These are phyloP conservation scores for Pythium dissotocum DNA, from an alignment of 352 stramenopile species.

Conservation along the genomic window DNA sequence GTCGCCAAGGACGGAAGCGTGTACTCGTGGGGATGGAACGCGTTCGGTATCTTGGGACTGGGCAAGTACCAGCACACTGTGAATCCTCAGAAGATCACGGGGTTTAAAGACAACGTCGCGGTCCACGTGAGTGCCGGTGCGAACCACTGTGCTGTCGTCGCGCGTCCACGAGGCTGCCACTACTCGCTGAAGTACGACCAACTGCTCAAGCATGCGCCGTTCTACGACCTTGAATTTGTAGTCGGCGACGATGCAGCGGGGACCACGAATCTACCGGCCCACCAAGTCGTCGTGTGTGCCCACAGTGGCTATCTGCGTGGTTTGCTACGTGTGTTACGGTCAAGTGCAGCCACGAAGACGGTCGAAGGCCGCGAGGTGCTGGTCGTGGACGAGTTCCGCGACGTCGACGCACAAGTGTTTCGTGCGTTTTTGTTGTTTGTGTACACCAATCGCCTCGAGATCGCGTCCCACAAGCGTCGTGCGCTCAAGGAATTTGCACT, in stretches of 20 bases:
- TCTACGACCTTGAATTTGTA: constrained; percentile 58
- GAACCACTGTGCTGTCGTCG: constrained; percentile 68
- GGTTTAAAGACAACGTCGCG: constrained; percentile 58
- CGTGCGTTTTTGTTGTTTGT: constrained; percentile 65
- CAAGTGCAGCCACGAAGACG: not conserved
- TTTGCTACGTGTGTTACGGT: constrained; percentile 46
- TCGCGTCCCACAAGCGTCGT: constrained; percentile 64
- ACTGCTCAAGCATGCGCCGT: constrained; percentile 50
- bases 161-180: constrained; percentile 53
- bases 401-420: constrained; percentile 63
- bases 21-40: constrained; percentile 89
- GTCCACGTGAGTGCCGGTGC: constrained; percentile 56
- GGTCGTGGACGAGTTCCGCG: constrained; percentile 50
- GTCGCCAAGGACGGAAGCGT: constrained; percentile 51
- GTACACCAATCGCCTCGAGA: constrained; percentile 69
- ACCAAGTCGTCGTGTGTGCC: constrained; percentile 60
- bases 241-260: constrained; percentile 27
- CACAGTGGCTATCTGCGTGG: constrained; percentile 61
- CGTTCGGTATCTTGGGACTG: constrained; percentile 72
- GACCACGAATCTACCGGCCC: constrained; percentile 31
- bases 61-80: constrained; percentile 77
- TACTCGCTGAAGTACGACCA: constrained; percentile 65
- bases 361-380: constrained; percentile 25
- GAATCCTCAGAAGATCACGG: constrained; percentile 60
- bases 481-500: constrained; percentile 52